Evolutionary conservation across 108 stramenopile genomes (phyloP), one percentile per base, ranked within the genome.

Genomic region (Fistulifera solaris): DNA sequence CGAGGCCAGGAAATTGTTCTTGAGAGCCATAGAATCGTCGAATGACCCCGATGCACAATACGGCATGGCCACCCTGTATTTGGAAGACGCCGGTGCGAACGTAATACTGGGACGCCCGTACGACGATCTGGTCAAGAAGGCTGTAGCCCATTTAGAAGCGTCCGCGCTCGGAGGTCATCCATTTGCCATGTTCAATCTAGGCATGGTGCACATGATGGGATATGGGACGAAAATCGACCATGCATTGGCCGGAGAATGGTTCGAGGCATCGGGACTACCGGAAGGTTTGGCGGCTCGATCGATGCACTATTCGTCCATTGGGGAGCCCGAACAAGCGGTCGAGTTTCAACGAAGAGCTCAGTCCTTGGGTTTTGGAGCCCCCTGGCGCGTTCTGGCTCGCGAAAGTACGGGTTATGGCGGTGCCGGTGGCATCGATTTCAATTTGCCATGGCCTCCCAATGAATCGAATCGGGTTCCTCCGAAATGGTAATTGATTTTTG

Each of bases 121-220:
- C 8, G 31, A 35, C 8, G 31, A 35, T 8, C 7, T 25, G 14
- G 40, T 58, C n/a, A 25, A 26, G 23, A 13, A 13, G 27, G 56
- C 40, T 27, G 41, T 58, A 0, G 1, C 14, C 25, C 56, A 58
- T 27, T 23, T 58, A 26, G 56, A 58, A 25, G 41, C 39, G 24
- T 40, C 56, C 6, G 56, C 56, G 26, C 7, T 17, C 18, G 41
- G 41, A 8, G 56, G 40, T 14, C 56, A 58, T 41, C 42, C 44
- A 23, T 58, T 27, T 58, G 56, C 56, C 42, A 43, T 44, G 43
- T 58, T 58, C 56, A 58, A 58, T 26, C 43, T 58, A 6, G 56
- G 56, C 21, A 58, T 58, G 25, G 19, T 11, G 23, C 42, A 45
- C 43, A 45, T 27, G 23, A 44, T 44, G 25, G 56, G 56, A 11